Percentiles rank a stretch among this genome's conserved stretches.
phyloP scores from a whole-genome alignment of 2,329 filamentous ascomycete species.

The Anthostomella pinea region DNA sequence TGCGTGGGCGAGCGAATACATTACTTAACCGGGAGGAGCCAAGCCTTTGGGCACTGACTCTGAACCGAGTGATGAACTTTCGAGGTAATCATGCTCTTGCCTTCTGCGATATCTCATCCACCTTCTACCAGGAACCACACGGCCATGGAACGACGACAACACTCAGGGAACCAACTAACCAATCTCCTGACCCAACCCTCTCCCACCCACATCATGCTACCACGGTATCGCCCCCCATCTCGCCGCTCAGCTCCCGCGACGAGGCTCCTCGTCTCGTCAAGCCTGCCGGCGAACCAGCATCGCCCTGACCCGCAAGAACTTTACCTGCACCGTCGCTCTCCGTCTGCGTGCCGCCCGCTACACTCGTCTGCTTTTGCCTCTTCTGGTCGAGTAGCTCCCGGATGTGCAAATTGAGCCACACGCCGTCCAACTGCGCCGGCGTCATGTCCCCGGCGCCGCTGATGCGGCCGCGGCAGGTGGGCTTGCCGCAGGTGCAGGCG shows the following conservation, averaged over 20 bases:
- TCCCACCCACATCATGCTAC: conserved; percentile 1
- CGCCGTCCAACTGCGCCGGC: conserved; percentile 49
- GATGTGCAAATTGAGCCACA: conserved; percentile 63
- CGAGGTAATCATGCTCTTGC: no score
- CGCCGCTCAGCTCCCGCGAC: conserved; percentile 55
- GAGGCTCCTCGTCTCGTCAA: conserved; percentile 43
- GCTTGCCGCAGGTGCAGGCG: conserved; percentile 58
- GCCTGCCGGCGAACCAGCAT: conserved; percentile 23
- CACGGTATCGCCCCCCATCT: conserved; percentile 62
- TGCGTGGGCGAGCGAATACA: no score
- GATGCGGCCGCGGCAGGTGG: conserved; percentile 60
- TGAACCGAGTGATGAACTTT: no score
- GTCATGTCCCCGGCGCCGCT: conserved; percentile 61
- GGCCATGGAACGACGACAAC: no score
- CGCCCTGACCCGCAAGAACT: no score
- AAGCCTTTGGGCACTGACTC: no score
- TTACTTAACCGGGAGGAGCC: no score
- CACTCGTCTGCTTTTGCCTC: conserved; percentile 12
- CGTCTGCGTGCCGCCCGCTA: no score
- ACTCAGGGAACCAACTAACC: not conserved
- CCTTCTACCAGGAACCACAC: no score
- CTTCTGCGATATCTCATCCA: no score
- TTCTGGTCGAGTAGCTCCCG: conserved; percentile 50
- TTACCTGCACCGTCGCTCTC: no score
- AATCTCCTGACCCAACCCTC: no score